phyloP scores from a whole-genome alignment of 129 eudicot genomes.

The Saussurea involucrata region DNA sequence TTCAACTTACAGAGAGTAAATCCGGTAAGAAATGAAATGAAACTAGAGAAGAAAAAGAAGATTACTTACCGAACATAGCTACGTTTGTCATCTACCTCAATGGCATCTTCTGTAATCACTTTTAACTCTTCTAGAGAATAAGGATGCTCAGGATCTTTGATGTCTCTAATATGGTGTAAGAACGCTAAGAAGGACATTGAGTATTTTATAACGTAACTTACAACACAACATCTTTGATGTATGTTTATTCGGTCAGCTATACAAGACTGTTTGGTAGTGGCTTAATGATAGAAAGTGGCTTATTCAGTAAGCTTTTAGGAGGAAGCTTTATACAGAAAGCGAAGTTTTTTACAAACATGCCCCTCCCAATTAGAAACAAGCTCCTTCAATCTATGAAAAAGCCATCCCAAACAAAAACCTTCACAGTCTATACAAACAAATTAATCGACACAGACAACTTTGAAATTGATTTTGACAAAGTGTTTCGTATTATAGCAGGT shows the following conservation, averaged over 20 bases:
- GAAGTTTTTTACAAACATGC: too few species aligned
- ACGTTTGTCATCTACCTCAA: slow-evolving; percentile 77
- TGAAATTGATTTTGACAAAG: not conserved
- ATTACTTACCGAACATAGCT: slow-evolving; percentile 64
- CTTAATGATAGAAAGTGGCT: too few species aligned
- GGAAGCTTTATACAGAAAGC: too few species aligned
- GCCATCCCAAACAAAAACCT: too few species aligned
- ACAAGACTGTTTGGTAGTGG: too few species aligned
- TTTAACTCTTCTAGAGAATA: slow-evolving; percentile 91
- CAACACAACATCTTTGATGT: not conserved
- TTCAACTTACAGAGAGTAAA: not conserved
- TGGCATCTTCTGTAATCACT: slow-evolving; percentile 89
- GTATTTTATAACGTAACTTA: not conserved
- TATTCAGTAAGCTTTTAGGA: too few species aligned
- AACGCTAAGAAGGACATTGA: slow-evolving; percentile 42
- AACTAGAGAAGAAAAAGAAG: not conserved
- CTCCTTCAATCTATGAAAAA: too few species aligned
- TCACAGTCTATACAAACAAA: too few species aligned
- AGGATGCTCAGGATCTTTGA: slow-evolving; percentile 99
- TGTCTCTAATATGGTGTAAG: slow-evolving; percentile 90
- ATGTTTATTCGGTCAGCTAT: too few species aligned
- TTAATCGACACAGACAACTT: too few species aligned
- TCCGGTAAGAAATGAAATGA: not conserved
- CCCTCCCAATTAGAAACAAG: too few species aligned
- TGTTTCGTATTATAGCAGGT: not conserved